A percentile compares a stretch with the other conserved stretches of the same genome.
phyloP scores from a whole-genome alignment of 2,329 filamentous ascomycete species.

The Xylaria sp. region DNA sequence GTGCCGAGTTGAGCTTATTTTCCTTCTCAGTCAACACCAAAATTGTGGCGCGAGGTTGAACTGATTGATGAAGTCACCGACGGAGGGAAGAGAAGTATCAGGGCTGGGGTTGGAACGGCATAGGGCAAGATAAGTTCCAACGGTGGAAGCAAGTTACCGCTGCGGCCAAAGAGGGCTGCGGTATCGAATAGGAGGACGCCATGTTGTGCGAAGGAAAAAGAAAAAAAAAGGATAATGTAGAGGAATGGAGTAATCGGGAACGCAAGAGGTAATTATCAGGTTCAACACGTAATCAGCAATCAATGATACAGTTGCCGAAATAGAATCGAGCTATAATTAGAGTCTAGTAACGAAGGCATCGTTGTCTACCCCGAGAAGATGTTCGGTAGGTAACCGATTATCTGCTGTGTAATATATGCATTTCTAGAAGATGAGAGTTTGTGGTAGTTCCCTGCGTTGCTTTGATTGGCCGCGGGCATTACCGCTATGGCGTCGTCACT shows the following conservation, averaged over 20 bases:
- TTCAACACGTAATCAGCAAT: background rate
- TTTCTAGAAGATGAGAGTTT: background rate
- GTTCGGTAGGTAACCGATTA: background rate
- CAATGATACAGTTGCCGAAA: background rate
- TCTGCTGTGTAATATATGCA: background rate
- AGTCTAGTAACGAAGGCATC: background rate
- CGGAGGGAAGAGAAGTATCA: too few relatives aligned
- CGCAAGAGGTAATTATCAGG: background rate
- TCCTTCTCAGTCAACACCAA: too few relatives aligned
- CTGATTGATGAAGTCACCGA: too few relatives aligned
- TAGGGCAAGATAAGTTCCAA: background rate
- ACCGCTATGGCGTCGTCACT: background rate
- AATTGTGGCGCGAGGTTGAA: too few relatives aligned
- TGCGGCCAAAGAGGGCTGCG: background rate
- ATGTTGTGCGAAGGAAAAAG: background rate
- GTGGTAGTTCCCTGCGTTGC: background rate
- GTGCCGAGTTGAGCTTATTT: too few relatives aligned
- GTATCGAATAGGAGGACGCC: background rate
- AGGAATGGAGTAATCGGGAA: background rate
- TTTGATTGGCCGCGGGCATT: background rate
- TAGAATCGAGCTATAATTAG: background rate
- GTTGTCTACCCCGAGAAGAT: background rate
- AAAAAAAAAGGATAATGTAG: background rate
- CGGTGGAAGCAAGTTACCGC: background rate
- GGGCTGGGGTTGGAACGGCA: too few relatives aligned